Base-by-base conservation (phyloP, 768 basidiomycete genomes). In the Coprinellus micaceus region DNA sequence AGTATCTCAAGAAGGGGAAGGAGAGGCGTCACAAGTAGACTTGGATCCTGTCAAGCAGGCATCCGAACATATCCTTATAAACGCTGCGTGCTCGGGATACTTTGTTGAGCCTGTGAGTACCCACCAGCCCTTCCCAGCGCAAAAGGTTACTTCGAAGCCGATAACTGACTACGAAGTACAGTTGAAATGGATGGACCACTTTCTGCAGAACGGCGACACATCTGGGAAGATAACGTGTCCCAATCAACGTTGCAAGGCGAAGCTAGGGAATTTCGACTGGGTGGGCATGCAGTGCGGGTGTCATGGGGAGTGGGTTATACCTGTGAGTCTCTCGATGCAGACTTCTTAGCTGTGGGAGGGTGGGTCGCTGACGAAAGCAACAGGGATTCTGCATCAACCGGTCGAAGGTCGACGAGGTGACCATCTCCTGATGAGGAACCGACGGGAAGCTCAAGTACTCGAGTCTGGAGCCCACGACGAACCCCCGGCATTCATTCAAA, bases 191-290 rank as follows among this genome's bases (percentile, higher is more conserved):
- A 99, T 99, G 96, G 86, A 94, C 51, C 79, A 86, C 4, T 82
- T 88, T 63, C 73, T 98, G 10, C 78, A 83, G 33, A 70, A 75
- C 17, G 95, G 94, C 0, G 79, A 85, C 41, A 74, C 95, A 33
- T 82, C 85, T 0, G 96, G 96, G 19, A 97, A 94, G 77, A 90
- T 99, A 61, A 59, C 82, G 0, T 99, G 96, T 63, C 96, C 96
- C 4, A 96, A 95, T 69, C 80, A 85, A 64, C 94, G 90, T 65
- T 99, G 96, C 64, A 80, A 81, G 3, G 85, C 83, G 28, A 99
- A 99, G 73, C 78, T 99, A 15, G 96, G 96, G 2, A 97, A 91
- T 68, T 98, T 86, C 63, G 95, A 97, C 67, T 99, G 96, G 96
- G 93, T 94, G 3, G 96, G 96, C 0, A 85, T 93, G 24, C 83